These are phyloP conservation scores for Daldinia childiae DNA, from an alignment of 495 filamentous ascomycete genomes.

Conservation along the genomic window DNA sequence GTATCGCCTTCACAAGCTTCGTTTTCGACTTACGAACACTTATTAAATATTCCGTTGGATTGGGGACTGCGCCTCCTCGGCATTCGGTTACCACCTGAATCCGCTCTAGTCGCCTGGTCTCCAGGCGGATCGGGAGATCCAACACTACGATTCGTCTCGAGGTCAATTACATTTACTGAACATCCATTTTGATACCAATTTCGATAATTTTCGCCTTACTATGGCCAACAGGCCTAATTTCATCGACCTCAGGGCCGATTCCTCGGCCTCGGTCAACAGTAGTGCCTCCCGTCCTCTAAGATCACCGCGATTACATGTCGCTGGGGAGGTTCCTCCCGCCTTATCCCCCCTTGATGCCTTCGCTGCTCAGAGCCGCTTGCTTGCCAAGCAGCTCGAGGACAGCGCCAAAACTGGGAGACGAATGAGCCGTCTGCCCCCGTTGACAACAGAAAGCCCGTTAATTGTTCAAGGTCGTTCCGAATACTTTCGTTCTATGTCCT, in stretches of 20 bases:
- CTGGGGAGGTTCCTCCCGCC: conserved; percentile 88
- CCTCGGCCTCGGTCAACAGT: conserved; percentile 63
- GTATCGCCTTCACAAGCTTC: conserved; percentile 9
- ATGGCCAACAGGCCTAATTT: conserved; percentile 69
- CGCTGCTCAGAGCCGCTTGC: conserved; percentile 83
- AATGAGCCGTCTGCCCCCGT: conserved; percentile 83
- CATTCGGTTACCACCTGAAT: conserved; percentile 1
- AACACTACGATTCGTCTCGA: background rate
- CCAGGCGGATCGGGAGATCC: conserved; percentile 10
- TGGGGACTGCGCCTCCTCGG: conserved; percentile 1
- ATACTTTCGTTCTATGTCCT: conserved; percentile 72
- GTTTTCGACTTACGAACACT: conserved; percentile 10
- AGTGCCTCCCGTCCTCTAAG: conserved; percentile 59
- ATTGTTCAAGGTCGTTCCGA: conserved; percentile 75
- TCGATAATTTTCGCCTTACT: conserved; percentile 17
- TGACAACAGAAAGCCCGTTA: conserved; percentile 75
- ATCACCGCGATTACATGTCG: conserved; percentile 78
- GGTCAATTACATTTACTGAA: background rate
- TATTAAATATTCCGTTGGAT: background rate
- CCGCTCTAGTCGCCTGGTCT: conserved; percentile 4
- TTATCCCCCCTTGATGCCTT: conserved; percentile 96
- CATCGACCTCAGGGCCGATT: conserved; percentile 70
- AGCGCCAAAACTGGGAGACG: conserved; percentile 73
- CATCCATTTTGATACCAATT: background rate
- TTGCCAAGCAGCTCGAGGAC: conserved; percentile 87